phyloP scores from a whole-genome alignment of 2,329 filamentous ascomycete genomes.

The Exophiala lecanii-corni region DNA sequence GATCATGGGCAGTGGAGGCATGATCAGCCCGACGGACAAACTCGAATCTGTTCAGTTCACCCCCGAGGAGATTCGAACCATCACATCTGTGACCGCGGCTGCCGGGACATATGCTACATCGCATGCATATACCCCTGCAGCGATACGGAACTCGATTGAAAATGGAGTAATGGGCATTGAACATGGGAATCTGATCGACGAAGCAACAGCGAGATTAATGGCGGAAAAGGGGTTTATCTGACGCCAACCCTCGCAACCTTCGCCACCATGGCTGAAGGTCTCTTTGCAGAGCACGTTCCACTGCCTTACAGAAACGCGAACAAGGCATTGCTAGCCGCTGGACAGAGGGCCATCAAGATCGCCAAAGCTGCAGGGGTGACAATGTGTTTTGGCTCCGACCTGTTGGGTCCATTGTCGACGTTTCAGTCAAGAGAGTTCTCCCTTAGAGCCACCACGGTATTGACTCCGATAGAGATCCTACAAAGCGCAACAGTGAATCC shows the following conservation, averaged over 20 bases:
- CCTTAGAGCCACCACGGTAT: conserved; percentile 41
- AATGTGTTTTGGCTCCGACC: conserved; percentile 54
- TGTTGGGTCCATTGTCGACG: conserved; percentile 46
- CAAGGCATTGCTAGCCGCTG: conserved; percentile 43
- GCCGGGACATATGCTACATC: conserved; percentile 52
- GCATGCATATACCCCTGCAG: conserved; percentile 53
- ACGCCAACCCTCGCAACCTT: conserved; percentile 54
- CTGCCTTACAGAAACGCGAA: conserved; percentile 45
- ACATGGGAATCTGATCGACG: conserved; percentile 42
- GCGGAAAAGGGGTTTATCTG: conserved; percentile 44
- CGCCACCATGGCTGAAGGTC: conserved; percentile 29
- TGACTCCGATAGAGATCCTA: conserved; percentile 41
- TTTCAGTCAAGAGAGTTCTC: conserved; percentile 49
- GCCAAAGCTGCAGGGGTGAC: conserved; percentile 50
- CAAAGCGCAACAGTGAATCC: neutral
- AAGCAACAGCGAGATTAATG: conserved; percentile 48
- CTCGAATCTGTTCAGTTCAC: conserved; percentile 55
- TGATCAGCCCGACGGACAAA: conserved; percentile 50
- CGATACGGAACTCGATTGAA: conserved; percentile 52
- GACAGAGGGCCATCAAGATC: conserved; percentile 45
- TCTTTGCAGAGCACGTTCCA: conserved; percentile 29
- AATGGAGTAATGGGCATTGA: conserved; percentile 52
- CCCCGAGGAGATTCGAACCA: conserved; percentile 51
- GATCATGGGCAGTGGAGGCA: conserved; percentile 56
- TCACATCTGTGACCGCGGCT: conserved; percentile 47